Evolutionary conservation across 2,329 filamentous ascomycete species (phyloP).

Genomic region (Shiraia sp.): DNA sequence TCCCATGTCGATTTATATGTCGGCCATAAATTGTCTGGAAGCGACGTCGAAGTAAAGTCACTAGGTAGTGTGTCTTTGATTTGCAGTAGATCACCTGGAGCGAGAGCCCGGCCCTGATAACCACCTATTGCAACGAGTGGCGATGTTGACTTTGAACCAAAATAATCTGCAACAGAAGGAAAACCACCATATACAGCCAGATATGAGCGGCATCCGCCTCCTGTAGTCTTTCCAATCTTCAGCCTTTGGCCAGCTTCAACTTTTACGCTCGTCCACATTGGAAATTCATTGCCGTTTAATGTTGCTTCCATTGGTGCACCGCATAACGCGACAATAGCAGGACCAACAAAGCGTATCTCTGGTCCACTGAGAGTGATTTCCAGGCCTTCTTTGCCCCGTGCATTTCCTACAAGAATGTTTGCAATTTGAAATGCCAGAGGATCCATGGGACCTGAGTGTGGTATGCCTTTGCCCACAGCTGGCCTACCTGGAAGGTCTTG

Average conservation of each 20-base stretch:
- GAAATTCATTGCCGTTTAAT: constrained; percentile 54
- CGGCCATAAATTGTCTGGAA: constrained; percentile 55
- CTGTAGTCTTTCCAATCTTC: constrained; percentile 58
- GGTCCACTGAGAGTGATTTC: constrained; percentile 66
- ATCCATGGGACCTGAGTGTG: constrained; percentile 66
- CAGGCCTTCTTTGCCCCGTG: constrained; percentile 55
- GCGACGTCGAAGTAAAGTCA: constrained; percentile 28
- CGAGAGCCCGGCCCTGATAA: constrained; percentile 61
- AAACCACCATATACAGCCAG: constrained; percentile 62
- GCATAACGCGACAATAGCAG: constrained; percentile 60
- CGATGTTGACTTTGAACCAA: constrained; percentile 63
- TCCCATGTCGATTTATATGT: constrained; percentile 57
- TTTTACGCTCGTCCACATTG: constrained; percentile 61
- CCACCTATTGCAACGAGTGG: constrained; percentile 63
- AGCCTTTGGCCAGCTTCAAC: constrained; percentile 57
- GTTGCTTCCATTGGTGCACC: constrained; percentile 58
- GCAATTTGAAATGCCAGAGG: constrained; percentile 60
- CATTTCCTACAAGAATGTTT: constrained; percentile 64
- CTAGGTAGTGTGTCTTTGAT: constrained; percentile 48
- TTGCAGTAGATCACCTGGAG: constrained; percentile 58
- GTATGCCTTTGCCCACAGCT: constrained; percentile 61
- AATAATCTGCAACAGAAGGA: constrained; percentile 58
- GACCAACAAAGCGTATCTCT: constrained; percentile 58
- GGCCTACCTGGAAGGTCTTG: constrained; percentile 64
- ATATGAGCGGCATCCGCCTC: constrained; percentile 60